Evolutionary conservation across 2,329 filamentous ascomycete genomes (phyloP).

Genomic region (Colletotrichum sp.): DNA sequence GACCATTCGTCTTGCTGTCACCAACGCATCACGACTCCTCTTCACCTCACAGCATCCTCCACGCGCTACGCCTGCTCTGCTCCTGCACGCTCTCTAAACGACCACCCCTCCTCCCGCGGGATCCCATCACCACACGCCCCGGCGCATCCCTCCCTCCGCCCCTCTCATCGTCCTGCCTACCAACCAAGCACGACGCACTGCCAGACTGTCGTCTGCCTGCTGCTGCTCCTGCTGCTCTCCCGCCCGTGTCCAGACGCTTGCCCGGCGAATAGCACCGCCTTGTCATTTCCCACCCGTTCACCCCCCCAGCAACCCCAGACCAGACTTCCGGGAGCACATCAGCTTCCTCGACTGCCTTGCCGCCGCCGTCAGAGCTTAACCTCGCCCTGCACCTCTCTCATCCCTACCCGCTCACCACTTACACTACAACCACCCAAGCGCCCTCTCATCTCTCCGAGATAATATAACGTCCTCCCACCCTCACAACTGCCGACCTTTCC

Average conservation of each 20-base stretch:
- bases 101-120: not conserved
- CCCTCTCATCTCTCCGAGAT: slow-evolving; percentile 32
- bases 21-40: slow-evolving; percentile 18
- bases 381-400: slow-evolving; percentile 4
- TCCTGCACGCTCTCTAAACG: not conserved
- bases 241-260: slow-evolving; percentile 11
- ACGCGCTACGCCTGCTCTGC: slow-evolving; percentile 14
- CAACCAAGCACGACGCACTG: not conserved
- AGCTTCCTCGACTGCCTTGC: slow-evolving; percentile 14
- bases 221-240: not conserved
- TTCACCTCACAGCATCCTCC: slow-evolving; percentile 18
- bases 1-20: slow-evolving; percentile 11
- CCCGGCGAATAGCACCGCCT: slow-evolving; percentile 9
- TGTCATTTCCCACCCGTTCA: slow-evolving; percentile 19
- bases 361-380: slow-evolving; percentile 23
- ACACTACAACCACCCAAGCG: slow-evolving; percentile 30
- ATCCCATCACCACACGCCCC: slow-evolving; percentile 15
- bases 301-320: slow-evolving; percentile 21
- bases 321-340: slow-evolving; percentile 17
- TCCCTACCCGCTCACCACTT: slow-evolving; percentile 7
- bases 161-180: slow-evolving; percentile 11
- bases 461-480: slow-evolving; percentile 37
- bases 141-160: slow-evolving; percentile 10
- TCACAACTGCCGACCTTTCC: slow-evolving; percentile 37
- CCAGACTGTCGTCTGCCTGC: slow-evolving; percentile 9